phyloP scores from a whole-genome alignment of 148 eudicot species.

The Tetragonia tetragonoides region DNA sequence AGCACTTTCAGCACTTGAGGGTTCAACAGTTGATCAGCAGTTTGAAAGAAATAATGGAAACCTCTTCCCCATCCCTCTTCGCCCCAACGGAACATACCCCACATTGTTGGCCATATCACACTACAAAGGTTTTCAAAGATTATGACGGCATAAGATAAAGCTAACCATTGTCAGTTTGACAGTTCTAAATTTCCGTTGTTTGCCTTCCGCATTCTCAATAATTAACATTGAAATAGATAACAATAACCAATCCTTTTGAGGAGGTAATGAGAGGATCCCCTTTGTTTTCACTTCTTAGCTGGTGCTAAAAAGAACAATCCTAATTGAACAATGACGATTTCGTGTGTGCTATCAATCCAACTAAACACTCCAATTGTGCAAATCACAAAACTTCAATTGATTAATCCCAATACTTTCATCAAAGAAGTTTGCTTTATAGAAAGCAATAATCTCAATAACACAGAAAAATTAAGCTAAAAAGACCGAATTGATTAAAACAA shows the following conservation, averaged over 20 bases:
- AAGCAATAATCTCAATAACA: not conserved
- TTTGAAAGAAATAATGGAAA: too few species aligned
- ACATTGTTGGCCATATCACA: too few species aligned
- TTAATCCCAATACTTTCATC: not conserved
- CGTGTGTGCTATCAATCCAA: too few species aligned
- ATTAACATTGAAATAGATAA: not conserved
- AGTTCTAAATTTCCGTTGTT: not conserved
- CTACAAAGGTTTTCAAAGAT: not conserved
- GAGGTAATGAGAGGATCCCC: too few species aligned
- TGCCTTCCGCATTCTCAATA: not conserved
- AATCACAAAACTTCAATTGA: not conserved
- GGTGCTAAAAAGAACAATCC: too few species aligned
- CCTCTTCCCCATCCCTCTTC: too few species aligned
- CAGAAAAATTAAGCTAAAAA: not conserved
- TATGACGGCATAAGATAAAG: not conserved
- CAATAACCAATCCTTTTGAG: not conserved
- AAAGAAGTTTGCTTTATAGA: not conserved
- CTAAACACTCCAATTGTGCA: not conserved
- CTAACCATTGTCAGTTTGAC: not conserved
- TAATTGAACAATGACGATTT: too few species aligned
- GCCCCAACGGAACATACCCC: too few species aligned
- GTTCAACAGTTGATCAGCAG: too few species aligned
- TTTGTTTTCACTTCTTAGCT: too few species aligned
- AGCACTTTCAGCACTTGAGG: too few species aligned
- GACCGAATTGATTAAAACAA: not conserved